Evolutionary conservation across 2,329 filamentous ascomycete genomes (phyloP), one percentile per base, ranked within the genome.

Genomic region (Fusarium staphyleae): DNA sequence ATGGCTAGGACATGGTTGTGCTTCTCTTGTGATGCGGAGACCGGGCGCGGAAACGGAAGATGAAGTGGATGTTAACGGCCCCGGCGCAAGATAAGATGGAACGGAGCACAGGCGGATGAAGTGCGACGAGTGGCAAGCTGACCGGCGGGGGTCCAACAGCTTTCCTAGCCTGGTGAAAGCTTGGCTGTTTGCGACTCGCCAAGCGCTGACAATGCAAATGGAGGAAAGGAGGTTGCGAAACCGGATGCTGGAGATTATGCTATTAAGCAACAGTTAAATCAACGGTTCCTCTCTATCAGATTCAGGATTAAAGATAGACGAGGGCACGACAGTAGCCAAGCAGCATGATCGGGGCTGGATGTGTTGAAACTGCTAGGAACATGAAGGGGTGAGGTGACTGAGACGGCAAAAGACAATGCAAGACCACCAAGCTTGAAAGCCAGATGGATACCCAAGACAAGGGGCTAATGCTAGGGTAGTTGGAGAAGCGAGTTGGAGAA

Each of bases 1-100:
- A 82, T 82, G 58, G 68, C 74, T 67, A 65, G 60, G 70, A 66
- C 73, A 77, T 75, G 70, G 65, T 74, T 70, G 62, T 63, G 56
- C 60, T 62, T 62, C 48, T 41, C 34, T 48, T 29, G 44, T 28
- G 34, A 36, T 52, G 55, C 32, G 45, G 22, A 57, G 52, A 32
- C 7, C 55, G 36, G 55, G 51, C 43, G 46, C 52, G 45, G 26
- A 59, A 49, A 53, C 55, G 32, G 40, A 51, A 39, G 54, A n/a
- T 18, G 37, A 37, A 39, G 41, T 30, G 16, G 41, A 45, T 41
- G 24, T 60, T 35, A 39, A 55, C 36, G 30, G 36, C 8, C 41
- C 50, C 49, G 32, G 57, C 53, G 57, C 57, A 58, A 48, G 46
- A 52, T 53, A 40, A n/a, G n/a, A 52, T 48, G 35, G n/a, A 36